phyloP scores from a whole-genome alignment of 169 alveolate genomes.

The Babesia ovata region DNA sequence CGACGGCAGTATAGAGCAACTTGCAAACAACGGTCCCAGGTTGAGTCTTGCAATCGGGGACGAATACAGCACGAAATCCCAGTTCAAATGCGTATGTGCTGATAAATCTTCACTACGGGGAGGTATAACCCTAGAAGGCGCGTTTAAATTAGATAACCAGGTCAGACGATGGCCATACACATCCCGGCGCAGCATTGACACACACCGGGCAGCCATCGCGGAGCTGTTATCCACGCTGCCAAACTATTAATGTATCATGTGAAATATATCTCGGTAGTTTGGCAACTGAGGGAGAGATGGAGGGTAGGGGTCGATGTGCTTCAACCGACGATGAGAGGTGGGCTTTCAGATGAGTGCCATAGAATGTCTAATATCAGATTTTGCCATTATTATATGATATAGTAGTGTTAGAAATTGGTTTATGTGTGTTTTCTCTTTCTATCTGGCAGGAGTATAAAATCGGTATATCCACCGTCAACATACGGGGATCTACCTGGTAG shows the following conservation, averaged over 20 bases:
- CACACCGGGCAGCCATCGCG: constrained; percentile 16
- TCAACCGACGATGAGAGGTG: not conserved
- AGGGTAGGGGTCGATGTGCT: not conserved
- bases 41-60: no score
- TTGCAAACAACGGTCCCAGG: not conserved
- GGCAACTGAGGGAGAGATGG: no score
- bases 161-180: constrained; percentile 12
- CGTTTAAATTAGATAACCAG: not conserved
- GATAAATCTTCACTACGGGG: no score
- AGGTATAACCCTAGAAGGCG: not conserved
- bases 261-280: not conserved
- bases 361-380: no score
- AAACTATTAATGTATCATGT: not conserved
- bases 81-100: no score
- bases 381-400: no score
- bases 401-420: no score
- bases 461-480: no score
- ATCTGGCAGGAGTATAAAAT: no score
- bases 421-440: no score
- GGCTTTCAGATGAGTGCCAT: not conserved
- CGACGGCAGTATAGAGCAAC: not conserved
- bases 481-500: no score
- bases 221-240: not conserved
- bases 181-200: constrained; percentile 6
- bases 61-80: no score